Conservation (phyloP, 1,284 basidiomycete species). For the Athelia psychrophila region DNA sequence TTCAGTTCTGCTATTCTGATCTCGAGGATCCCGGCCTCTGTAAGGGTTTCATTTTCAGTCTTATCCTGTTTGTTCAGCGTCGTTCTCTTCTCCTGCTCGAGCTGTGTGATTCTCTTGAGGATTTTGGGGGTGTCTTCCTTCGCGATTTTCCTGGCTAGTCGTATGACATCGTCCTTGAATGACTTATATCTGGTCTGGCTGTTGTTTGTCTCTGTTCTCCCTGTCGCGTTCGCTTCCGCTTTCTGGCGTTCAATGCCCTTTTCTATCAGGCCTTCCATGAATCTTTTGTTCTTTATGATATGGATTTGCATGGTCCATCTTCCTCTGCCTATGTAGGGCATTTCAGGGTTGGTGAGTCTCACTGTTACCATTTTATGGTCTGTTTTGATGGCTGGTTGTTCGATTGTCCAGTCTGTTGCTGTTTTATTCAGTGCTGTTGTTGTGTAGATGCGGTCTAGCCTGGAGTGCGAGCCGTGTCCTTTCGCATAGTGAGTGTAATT, state of each 20-base stretch:
- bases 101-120: background rate
- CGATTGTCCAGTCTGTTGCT: slow-evolving; percentile 24
- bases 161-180: background rate
- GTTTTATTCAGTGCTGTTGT: slow-evolving; percentile 3
- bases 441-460: slow-evolving; percentile 35
- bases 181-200: background rate
- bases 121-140: background rate
- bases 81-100: background rate
- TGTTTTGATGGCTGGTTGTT: slow-evolving; percentile 12
- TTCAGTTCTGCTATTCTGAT: background rate
- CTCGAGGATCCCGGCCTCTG: background rate
- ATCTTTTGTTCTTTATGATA: slow-evolving; percentile 18
- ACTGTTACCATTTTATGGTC: slow-evolving; percentile 30
- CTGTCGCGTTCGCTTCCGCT: background rate
- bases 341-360: slow-evolving; percentile 11
- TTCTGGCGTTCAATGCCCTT: background rate
- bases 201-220: background rate
- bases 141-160: background rate
- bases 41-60: background rate
- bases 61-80: background rate
- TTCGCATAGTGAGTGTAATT: slow-evolving; percentile 26
- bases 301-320: slow-evolving; percentile 24
- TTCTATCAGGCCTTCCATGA: slow-evolving; percentile 6
- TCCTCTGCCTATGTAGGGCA: slow-evolving; percentile 27
- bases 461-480: slow-evolving; percentile 16